Base-by-base conservation (phyloP, 2,329 filamentous ascomycete genomes). In the Harringtonia aguacate region DNA sequence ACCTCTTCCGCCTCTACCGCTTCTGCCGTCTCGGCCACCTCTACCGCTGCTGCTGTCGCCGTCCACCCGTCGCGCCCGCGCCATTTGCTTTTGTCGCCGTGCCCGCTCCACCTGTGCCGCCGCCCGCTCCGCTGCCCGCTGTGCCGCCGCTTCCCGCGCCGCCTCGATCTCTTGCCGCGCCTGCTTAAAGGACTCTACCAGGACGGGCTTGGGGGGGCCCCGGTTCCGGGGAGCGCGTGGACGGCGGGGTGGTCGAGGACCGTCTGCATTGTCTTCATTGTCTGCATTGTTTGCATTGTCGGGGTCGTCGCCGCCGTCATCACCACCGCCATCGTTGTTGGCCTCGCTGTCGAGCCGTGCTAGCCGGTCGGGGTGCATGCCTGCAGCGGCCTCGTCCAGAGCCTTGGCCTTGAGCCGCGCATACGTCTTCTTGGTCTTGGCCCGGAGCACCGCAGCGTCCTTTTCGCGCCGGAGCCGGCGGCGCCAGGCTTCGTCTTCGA, bases 401-500 rank as follows among this genome's bases (percentile, higher is more conserved):
- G 35, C 60, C 41, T 69, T 61, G 24, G 79, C 79, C 63, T 89
- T 90, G 51, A 95, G 69, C 63, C 95, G 95, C 50, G 84, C 84
- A 59, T 95, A 95, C 35, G 84, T 77, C 63, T 95, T 94, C 65
- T 90, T 92, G 50, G 95, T 73, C 64, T 95, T 95, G 48, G 89
- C 88, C 61, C 92, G 94, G 62, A 88, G 79, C 55, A 97, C 95
- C 45, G 95, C 69, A 52, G 85, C 78, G 52, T 83, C 75, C 64
- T 97, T 97, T 58, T 95, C 92, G 63, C 90, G 31, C 31, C 45
- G 34, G 22, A 51, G 42, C 37, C 50, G 50, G 39, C 39, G 44
- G 22, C 51, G 48, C 51, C 51, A 53, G 30, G 48, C 46, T 17
- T 44, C 43, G 39, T 53, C 51, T 13, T 41, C 41, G n/a, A 44